These are phyloP conservation scores for Triticum turgidum DNA, from an alignment of 176 grass and related monocot genomes.

Conservation along the genomic window DNA sequence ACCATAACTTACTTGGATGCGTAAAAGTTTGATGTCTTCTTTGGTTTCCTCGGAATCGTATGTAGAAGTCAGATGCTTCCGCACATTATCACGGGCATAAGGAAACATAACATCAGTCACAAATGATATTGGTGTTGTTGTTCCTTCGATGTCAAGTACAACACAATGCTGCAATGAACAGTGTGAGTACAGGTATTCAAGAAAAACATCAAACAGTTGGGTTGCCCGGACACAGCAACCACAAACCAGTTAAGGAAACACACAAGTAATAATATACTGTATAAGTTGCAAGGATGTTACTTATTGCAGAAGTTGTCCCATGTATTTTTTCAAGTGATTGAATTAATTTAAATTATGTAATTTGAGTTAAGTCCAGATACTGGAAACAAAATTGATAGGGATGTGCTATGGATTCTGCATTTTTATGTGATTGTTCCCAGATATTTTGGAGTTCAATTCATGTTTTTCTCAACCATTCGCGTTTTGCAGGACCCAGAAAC, in stretches of 20 bases:
- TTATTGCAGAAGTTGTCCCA: neutral
- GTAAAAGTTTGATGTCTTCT: slow-evolving; percentile 86
- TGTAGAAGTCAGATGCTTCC: slow-evolving; percentile 74
- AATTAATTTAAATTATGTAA: neutral
- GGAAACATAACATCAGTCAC: slow-evolving; percentile 91
- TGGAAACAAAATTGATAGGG: neutral
- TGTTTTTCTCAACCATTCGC: no score
- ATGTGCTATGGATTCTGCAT: neutral
- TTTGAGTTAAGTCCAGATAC: neutral
- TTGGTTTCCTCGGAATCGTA: slow-evolving; percentile 79
- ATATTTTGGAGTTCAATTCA: no score
- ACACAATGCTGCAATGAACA: slow-evolving; percentile 53
- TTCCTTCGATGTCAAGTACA: slow-evolving; percentile 94
- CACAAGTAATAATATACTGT: neutral
- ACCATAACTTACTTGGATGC: slow-evolving; percentile 66
- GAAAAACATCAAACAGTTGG: neutral
- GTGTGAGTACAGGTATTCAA: neutral
- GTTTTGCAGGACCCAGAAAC: no score
- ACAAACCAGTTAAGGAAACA: slow-evolving; percentile 8
- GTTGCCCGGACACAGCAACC: neutral
- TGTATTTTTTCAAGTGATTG: neutral
- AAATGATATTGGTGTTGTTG: slow-evolving; percentile 96
- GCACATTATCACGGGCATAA: slow-evolving; percentile 90
- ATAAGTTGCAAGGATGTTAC: neutral
- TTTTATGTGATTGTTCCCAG: no score